phyloP scores from a whole-genome alignment of 2,329 filamentous ascomycete species.

The Neoscytalidium dimidiatum region DNA sequence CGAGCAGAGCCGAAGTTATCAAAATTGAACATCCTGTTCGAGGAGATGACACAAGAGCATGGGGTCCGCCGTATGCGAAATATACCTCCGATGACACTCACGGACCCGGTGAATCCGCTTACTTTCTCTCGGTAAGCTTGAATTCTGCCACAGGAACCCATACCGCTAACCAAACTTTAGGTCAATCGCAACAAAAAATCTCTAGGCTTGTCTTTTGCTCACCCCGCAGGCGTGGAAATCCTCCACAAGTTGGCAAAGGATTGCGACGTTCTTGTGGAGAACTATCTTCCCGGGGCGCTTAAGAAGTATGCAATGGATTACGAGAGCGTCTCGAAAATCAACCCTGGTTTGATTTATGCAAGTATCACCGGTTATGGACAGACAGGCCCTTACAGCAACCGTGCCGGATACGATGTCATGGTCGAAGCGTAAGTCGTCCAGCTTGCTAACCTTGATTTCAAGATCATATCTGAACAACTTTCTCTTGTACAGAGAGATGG shows the following conservation, averaged over 20 bases:
- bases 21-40: conserved; percentile 92
- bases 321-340: conserved; percentile 74
- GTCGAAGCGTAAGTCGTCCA: conserved; percentile 69
- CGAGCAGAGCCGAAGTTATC: conserved; percentile 82
- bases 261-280: conserved; percentile 93
- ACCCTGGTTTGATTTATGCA: conserved; percentile 86
- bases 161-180: conserved; percentile 46
- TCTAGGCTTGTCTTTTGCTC: conserved; percentile 85
- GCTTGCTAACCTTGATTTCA: background rate
- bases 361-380: conserved; percentile 98
- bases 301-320: conserved; percentile 94
- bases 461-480: conserved; percentile 15
- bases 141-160: background rate
- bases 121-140: conserved; percentile 78
- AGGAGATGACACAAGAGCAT: conserved; percentile 92
- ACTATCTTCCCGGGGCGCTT: conserved; percentile 87
- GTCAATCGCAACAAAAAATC: conserved; percentile 98
- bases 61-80: conserved; percentile 90
- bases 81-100: conserved; percentile 63
- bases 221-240: conserved; percentile 79
- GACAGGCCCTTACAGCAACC: conserved; percentile 82
- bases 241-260: conserved; percentile 80
- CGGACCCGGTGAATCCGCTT: conserved; percentile 88
- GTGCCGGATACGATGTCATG: conserved; percentile 98
- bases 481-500: conserved; percentile 66